Percentiles rank a stretch among this genome's conserved stretches.
Evolutionary conservation across 2,329 filamentous ascomycete species (phyloP).

Genomic region (Mycosphaerella arachidis): DNA sequence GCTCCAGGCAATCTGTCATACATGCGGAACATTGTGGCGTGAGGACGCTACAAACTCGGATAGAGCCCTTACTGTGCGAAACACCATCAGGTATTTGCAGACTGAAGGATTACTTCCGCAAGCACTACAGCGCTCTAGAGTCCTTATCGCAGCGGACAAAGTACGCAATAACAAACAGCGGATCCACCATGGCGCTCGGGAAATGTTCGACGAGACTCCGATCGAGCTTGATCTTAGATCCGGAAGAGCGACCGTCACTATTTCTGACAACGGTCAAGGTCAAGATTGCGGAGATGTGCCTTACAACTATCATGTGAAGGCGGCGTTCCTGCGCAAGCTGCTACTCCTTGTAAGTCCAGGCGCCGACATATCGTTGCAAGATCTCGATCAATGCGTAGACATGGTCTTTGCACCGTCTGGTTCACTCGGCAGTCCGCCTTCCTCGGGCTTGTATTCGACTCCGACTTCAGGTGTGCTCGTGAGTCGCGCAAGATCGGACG

Average conservation of each 20-base stretch:
- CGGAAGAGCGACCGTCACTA: not conserved
- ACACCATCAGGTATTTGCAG: slow-evolving; percentile 69
- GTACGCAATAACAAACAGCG: slow-evolving; percentile 44
- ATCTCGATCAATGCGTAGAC: slow-evolving; percentile 39
- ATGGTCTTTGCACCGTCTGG: slow-evolving; percentile 40
- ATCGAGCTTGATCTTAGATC: slow-evolving; percentile 42
- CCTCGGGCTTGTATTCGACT: not conserved
- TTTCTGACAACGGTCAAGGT: not conserved
- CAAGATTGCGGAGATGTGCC: not conserved
- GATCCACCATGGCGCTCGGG: slow-evolving; percentile 51
- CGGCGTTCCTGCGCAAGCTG: slow-evolving; percentile 46
- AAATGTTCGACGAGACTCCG: slow-evolving; percentile 48
- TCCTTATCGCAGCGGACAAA: slow-evolving; percentile 58
- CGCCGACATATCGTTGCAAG: slow-evolving; percentile 40
- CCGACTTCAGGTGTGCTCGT: slow-evolving; percentile 9
- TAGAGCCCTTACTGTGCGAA: slow-evolving; percentile 69
- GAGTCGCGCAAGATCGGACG: not conserved
- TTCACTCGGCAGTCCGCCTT: not conserved
- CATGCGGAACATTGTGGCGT: slow-evolving; percentile 67
- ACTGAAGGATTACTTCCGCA: slow-evolving; percentile 57
- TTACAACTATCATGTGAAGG: slow-evolving; percentile 27
- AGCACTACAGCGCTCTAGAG: slow-evolving; percentile 61
- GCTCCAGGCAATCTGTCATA: slow-evolving; percentile 69
- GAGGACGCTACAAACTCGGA: slow-evolving; percentile 83
- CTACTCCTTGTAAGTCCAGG: slow-evolving; percentile 48